These are phyloP conservation scores for Cytospora paraplurivora DNA, from an alignment of 2,329 filamentous ascomycete genomes.

Conservation along the genomic window DNA sequence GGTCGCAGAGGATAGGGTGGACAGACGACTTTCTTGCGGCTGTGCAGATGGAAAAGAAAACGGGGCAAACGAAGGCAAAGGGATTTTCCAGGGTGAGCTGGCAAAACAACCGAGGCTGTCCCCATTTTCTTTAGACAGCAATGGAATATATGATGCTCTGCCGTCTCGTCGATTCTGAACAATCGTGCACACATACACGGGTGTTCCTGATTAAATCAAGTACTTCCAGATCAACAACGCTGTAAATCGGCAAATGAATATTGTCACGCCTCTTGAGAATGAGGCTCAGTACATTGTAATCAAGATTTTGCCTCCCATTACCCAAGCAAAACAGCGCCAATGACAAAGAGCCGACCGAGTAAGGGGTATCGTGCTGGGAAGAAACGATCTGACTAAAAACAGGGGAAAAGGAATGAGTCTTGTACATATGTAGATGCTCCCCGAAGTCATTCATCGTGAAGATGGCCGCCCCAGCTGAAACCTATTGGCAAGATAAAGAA, in stretches of 20 bases:
- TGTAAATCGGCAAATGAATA: neutral
- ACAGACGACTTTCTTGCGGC: neutral
- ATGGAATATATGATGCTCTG: too few species aligned
- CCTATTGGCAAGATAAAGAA: conserved; percentile 14
- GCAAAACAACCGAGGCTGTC: neutral
- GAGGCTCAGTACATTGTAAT: neutral
- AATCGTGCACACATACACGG: neutral
- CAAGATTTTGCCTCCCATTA: conserved; percentile 17
- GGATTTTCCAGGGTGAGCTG: neutral
- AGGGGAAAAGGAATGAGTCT: neutral
- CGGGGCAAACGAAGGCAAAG: neutral
- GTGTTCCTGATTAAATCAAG: neutral
- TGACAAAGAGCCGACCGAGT: conserved; percentile 28
- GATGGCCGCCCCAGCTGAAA: conserved; percentile 17
- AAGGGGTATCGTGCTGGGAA: conserved; percentile 31
- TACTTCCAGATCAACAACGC: neutral
- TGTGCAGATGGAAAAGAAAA: too few species aligned
- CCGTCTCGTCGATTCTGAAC: neutral
- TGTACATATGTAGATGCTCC: conserved; percentile 1
- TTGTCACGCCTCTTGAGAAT: neutral
- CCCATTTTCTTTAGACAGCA: neutral
- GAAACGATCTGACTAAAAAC: conserved; percentile 25
- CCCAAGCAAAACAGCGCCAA: conserved; percentile 18
- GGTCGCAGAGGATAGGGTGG: too few species aligned
- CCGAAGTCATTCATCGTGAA: conserved; percentile 24